phyloP scores from a whole-genome alignment of 768 basidiomycete genomes.

The Mycena metata region DNA sequence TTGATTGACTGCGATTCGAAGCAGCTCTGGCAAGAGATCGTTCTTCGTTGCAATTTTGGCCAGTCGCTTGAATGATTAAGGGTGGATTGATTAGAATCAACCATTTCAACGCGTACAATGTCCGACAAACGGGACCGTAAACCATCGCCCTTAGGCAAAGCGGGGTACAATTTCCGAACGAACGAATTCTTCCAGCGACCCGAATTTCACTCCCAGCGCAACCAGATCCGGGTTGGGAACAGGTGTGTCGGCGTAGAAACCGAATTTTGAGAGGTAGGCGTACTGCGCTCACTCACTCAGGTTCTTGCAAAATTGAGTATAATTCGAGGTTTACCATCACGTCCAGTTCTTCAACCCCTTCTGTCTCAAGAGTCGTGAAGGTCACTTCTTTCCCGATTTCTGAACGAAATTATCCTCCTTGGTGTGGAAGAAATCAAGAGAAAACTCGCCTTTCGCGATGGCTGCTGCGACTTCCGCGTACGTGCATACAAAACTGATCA shows the following conservation, averaged over 20 bases:
- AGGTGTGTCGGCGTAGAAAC: constrained; percentile 18
- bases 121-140: too few species aligned
- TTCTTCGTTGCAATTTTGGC: too few species aligned
- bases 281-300: neutral
- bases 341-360: constrained; percentile 28
- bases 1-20: too few species aligned
- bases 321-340: constrained; percentile 25
- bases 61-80: too few species aligned
- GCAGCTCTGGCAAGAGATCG: too few species aligned
- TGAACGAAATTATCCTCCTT: neutral
- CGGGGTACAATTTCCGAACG: constrained; percentile 26
- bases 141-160: neutral
- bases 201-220: constrained; percentile 36
- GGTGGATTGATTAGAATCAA: too few species aligned
- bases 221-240: constrained; percentile 32
- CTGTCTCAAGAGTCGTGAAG: constrained; percentile 13
- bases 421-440: neutral
- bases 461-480: constrained; percentile 29
- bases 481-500: constrained; percentile 28
- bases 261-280: constrained; percentile 22
- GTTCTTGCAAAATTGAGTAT: neutral
- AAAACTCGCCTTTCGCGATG: constrained; percentile 35
- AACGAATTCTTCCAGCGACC: constrained; percentile 35
- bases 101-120: too few species aligned
- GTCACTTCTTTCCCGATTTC: constrained; percentile 30